Evolutionary conservation across 2,329 filamentous ascomycete species (phyloP).

Genomic region (Neofusicoccum cordaticola): DNA sequence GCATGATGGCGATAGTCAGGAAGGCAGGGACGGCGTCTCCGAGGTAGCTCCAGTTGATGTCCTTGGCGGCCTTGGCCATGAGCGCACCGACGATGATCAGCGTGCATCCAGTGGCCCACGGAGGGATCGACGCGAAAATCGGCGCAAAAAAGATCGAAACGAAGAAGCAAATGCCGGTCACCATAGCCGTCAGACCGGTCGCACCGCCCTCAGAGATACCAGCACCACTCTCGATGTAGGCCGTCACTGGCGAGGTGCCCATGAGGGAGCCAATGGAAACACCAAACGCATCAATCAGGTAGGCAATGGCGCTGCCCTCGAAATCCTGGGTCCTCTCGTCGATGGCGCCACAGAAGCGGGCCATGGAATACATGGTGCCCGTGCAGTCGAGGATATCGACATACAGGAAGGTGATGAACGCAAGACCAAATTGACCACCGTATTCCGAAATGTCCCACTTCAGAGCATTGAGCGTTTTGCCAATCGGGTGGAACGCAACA

Average conservation of each 20-base stretch:
- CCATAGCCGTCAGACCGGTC: conserved; percentile 79
- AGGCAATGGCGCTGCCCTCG: conserved; percentile 78
- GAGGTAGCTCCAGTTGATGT: conserved; percentile 87
- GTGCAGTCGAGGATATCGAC: conserved; percentile 87
- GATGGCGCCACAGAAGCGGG: conserved; percentile 74
- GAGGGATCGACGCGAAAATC: conserved; percentile 84
- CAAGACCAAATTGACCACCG: conserved; percentile 74
- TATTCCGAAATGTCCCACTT: conserved; percentile 69
- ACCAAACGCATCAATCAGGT: conserved; percentile 76
- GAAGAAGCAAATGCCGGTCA: conserved; percentile 79
- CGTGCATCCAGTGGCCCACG: conserved; percentile 88
- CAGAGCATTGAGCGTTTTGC: conserved; percentile 66
- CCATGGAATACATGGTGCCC: conserved; percentile 86
- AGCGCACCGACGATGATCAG: conserved; percentile 82
- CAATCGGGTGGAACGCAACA: conserved; percentile 77
- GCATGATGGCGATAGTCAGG: conserved; percentile 80
- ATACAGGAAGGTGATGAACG: conserved; percentile 84
- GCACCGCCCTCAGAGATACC: conserved; percentile 85
- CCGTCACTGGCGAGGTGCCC: conserved; percentile 77
- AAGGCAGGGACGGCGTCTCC: conserved; percentile 84
- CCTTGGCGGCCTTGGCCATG: conserved; percentile 74
- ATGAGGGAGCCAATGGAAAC: conserved; percentile 79
- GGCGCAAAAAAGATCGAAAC: conserved; percentile 85
- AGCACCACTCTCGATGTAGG: conserved; percentile 85
- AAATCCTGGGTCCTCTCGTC: conserved; percentile 84